Percentiles rank a stretch among this genome's conserved stretches.
Conservation (phyloP, 164 flowering plant species). For the Akebia trifoliata region DNA sequence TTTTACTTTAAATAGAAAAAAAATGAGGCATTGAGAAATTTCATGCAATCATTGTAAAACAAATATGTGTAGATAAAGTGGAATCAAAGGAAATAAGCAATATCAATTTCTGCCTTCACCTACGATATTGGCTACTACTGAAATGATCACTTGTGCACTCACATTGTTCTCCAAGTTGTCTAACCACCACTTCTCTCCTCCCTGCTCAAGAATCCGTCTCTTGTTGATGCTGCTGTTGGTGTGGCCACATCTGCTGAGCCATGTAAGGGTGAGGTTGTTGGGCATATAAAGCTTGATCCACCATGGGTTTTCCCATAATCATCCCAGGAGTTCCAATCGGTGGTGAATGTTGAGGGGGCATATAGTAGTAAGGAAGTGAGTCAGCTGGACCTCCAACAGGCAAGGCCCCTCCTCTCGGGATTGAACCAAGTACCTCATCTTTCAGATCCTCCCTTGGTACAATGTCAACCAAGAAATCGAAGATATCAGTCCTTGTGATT, state of each 20-base stretch:
- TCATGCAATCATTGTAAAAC: neutral
- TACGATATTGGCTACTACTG: neutral
- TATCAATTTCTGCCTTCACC: neutral
- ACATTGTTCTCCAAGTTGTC: constrained; percentile 3
- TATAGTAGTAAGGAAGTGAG: constrained; percentile 47
- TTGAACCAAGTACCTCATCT: constrained; percentile 54
- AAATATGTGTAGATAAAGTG: too few species aligned
- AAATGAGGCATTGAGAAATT: too few species aligned
- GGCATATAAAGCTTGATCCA: constrained; percentile 44
- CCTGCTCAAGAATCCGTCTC: constrained; percentile 33
- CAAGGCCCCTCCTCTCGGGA: constrained; percentile 39
- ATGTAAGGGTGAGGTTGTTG: constrained; percentile 50
- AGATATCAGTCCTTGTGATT: constrained; percentile 64
- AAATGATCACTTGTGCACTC: neutral
- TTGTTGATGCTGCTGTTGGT: constrained; percentile 25
- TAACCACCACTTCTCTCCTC: neutral
- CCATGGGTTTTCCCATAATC: constrained; percentile 47
- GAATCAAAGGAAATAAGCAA: neutral
- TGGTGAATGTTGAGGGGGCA: constrained; percentile 39
- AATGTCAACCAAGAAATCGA: constrained; percentile 73
- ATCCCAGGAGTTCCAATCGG: constrained; percentile 49
- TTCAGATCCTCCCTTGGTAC: constrained; percentile 72
- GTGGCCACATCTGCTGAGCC: constrained; percentile 55
- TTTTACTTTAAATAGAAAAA: too few species aligned
- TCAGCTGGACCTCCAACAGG: constrained; percentile 50